Conservation (phyloP, 805 yeast species). For the Nakazawaea peltata region DNA sequence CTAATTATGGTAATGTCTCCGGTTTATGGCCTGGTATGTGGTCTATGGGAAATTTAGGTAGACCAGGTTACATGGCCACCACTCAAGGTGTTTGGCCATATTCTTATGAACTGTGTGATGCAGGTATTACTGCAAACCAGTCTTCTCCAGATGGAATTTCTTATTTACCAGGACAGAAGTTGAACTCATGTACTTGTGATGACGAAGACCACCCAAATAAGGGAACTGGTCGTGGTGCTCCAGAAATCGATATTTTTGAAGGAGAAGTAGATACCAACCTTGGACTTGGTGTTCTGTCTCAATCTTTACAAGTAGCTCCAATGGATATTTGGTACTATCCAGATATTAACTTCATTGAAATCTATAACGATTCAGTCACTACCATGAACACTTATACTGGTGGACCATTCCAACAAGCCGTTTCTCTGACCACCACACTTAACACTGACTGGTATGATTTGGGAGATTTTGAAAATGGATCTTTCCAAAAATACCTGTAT, state of each 20-base stretch:
- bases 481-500: constrained; percentile 34
- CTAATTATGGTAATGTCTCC: constrained; percentile 32
- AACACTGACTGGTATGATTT: constrained; percentile 37
- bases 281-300: constrained; percentile 36
- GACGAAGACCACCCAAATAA: constrained; percentile 39
- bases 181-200: constrained; percentile 35
- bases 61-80: constrained; percentile 41
- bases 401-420: constrained; percentile 43
- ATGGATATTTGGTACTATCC: constrained; percentile 45
- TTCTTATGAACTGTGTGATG: constrained; percentile 38
- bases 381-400: constrained; percentile 39
- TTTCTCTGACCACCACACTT: constrained; percentile 36
- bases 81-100: constrained; percentile 48
- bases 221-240: constrained; percentile 43
- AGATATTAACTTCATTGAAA: constrained; percentile 35
- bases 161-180: constrained; percentile 36
- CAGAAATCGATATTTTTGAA: constrained; percentile 43
- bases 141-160: constrained; percentile 39
- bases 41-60: constrained; percentile 40
- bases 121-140: constrained; percentile 43
- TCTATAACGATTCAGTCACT: constrained; percentile 31
- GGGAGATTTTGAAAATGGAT: constrained; percentile 20
- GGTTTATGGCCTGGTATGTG: constrained; percentile 48
- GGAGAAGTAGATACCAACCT: constrained; percentile 29
- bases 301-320: constrained; percentile 44